Base-by-base conservation (phyloP, 1,139 yeast genomes). In the Hansenula sp. region DNA sequence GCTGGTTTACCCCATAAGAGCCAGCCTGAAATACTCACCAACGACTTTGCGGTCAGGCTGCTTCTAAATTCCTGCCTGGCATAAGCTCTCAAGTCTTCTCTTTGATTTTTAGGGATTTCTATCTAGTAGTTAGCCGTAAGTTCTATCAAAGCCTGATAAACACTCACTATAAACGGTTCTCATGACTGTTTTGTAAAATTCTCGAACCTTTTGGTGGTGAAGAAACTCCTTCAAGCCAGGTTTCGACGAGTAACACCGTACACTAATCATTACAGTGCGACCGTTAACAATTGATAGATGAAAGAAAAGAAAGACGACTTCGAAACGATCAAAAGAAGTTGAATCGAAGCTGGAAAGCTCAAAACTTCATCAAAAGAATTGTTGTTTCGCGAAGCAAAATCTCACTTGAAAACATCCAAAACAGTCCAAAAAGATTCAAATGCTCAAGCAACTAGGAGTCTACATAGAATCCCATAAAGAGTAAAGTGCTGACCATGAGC, bases 151-250 rank as follows among this genome's bases (percentile, higher is more conserved):
- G n/a, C n/a, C n/a, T n/a, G n/a, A n/a, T n/a, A n/a, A n/a, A 8
- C 15, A 45, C 49, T 44, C 36, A 49, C 53, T 42, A 18, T 41
- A 45, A 13, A 49, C 37, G 12, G 43, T 32, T 18, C 55, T 40
- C 13, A 49, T 45, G 12, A 49, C 42, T 16, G 40, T 10, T 17
- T 38, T 44, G 35, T 49, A 50, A 15, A 50, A 42, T 15, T 12
- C n/a, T 10, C 47, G 38, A 2, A 47, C 52, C 16, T 46, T 41
- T 17, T 44, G 36, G n/a, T 50, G 36, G 27, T 47, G 53, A 1
- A 47, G 19, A 19, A 47, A 50, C 52, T 30, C 12, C 6, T 31
- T 31, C 19, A 15, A 10, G 17, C 12, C 15, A 31, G 33, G 17
- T 9, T n/a, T 15, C 15, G 28, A 19, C 10, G 27, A 12, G 19